These are phyloP conservation scores for Auriscalpium orientale DNA, from an alignment of 768 basidiomycete species.

Conservation along the genomic window DNA sequence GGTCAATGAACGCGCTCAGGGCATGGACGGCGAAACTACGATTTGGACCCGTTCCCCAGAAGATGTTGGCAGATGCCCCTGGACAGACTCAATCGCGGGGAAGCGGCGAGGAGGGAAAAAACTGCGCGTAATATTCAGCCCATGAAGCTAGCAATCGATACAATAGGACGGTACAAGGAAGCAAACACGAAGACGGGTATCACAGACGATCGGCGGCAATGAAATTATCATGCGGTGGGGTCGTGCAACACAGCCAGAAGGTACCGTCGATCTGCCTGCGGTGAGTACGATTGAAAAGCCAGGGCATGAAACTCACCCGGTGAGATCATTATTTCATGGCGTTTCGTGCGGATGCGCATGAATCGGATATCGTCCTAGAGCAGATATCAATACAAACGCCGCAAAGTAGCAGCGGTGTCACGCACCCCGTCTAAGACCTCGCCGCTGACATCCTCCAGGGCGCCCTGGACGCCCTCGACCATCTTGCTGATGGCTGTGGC, in stretches of 20 bases:
- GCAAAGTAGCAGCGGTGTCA: constrained; percentile 11
- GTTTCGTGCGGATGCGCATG: constrained; percentile 83
- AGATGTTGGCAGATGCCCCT: too few species aligned
- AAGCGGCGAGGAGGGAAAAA: too few species aligned
- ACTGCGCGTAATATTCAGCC: too few species aligned
- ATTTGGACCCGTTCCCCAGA: too few species aligned
- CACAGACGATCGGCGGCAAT: background rate
- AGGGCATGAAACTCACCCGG: constrained; percentile 51
- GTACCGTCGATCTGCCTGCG: constrained; percentile 60
- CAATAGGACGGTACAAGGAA: background rate
- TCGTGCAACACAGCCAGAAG: constrained; percentile 81
- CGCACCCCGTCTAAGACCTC: constrained; percentile 54
- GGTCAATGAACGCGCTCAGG: too few species aligned
- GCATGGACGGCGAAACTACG: too few species aligned
- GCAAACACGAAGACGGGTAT: background rate
- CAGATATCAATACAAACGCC: background rate
- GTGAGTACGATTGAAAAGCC: background rate
- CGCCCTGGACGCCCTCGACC: constrained; percentile 70
- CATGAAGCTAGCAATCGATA: background rate
- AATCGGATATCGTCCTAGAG: constrained; percentile 78
- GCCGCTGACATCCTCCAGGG: constrained; percentile 68
- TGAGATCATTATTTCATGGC: constrained; percentile 92
- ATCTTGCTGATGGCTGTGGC: constrained; percentile 66
- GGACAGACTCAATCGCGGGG: too few species aligned
- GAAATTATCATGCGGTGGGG: constrained; percentile 28